Conservation (phyloP, 225 moss, liverwort and hornwort genomes). For the Bryoerythrophyllum caledonicum region DNA sequence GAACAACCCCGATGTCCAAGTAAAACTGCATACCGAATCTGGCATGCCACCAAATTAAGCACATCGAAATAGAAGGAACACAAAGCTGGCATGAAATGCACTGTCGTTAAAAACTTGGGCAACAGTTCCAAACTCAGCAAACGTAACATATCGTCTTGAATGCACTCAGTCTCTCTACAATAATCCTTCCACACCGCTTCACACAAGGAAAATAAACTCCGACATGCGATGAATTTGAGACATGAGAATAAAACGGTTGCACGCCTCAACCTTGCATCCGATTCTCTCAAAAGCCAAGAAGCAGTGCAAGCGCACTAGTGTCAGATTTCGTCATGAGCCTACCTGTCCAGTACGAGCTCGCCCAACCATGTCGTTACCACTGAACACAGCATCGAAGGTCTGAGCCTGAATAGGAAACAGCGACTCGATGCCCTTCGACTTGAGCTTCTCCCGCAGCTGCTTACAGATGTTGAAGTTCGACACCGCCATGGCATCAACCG, state of each 20-base stretch:
- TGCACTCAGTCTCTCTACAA: background rate
- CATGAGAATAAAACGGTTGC: background rate
- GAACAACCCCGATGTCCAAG: too few relatives aligned
- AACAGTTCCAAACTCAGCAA: background rate
- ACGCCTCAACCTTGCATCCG: background rate
- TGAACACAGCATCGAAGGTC: slow-evolving; percentile 80
- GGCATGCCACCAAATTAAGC: background rate
- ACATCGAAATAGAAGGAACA: background rate
- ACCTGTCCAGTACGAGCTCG: slow-evolving; percentile 96
- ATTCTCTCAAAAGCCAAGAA: too few relatives aligned
- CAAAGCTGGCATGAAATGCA: background rate
- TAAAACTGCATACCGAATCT: background rate
- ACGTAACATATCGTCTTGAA: background rate
- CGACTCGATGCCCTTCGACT: slow-evolving; percentile 82
- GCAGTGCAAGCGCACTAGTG: background rate
- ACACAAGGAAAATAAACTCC: background rate
- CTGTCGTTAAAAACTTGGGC: background rate
- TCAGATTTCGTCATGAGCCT: too few relatives aligned
- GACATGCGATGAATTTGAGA: background rate
- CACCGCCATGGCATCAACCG: slow-evolving; percentile 59
- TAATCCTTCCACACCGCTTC: background rate
- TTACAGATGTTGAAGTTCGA: slow-evolving; percentile 79
- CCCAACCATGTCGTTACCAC: slow-evolving; percentile 85
- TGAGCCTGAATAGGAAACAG: slow-evolving; percentile 88
- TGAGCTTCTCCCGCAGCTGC: slow-evolving; percentile 66